phyloP scores from a whole-genome alignment of 805 yeast species.

The Kodamaea nitidulidarum region DNA sequence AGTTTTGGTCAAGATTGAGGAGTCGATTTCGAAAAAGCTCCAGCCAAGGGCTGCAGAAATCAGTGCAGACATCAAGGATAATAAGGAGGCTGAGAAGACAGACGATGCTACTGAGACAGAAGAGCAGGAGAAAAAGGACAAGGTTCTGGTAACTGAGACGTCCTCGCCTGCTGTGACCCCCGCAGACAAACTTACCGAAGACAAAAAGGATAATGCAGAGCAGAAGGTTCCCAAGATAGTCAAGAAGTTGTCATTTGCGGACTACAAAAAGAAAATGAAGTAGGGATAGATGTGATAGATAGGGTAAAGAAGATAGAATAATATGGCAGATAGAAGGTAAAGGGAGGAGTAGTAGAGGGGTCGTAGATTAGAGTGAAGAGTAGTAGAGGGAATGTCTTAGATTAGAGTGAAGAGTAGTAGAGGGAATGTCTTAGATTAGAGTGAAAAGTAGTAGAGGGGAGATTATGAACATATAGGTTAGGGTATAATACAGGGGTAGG shows the following conservation, averaged over 20 bases:
- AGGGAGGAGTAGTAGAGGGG: not conserved
- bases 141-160: conserved; percentile 1
- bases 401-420: no score
- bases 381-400: not conserved
- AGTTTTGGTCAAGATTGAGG: conserved; percentile 20
- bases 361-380: not conserved
- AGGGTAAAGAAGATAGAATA: not conserved
- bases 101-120: conserved; percentile 1
- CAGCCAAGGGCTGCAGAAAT: conserved; percentile 20
- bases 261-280: conserved; percentile 59
- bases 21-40: conserved; percentile 19
- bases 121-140: conserved; percentile 4
- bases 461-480: not conserved
- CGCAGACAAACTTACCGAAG: not conserved
- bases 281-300: conserved; percentile 11
- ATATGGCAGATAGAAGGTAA: not conserved
- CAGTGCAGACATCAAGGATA: not conserved
- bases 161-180: not conserved
- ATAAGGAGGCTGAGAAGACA: conserved; percentile 10
- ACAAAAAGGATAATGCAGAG: conserved; percentile 6
- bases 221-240: conserved; percentile 15
- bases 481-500: not conserved
- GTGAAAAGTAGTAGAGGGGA: no score
- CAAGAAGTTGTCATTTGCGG: conserved; percentile 71
- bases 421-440: no score